phyloP scores from a whole-genome alignment of 805 yeast genomes.

The Wickerhamiella occidentalis region DNA sequence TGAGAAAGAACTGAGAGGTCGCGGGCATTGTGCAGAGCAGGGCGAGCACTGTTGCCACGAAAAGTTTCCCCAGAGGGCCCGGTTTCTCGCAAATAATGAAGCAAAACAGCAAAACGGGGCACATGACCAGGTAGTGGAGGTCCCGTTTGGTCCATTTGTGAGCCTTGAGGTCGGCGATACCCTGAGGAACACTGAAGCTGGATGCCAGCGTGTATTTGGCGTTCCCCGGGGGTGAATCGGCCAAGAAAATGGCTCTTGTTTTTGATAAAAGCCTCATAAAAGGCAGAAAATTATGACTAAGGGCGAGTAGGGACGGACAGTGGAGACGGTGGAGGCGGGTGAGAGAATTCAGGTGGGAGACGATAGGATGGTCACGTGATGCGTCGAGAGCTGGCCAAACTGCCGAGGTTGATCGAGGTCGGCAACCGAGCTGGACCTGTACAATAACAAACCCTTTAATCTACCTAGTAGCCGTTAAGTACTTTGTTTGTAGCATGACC shows the following conservation, averaged over 20 bases:
- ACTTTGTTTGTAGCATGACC: too few relatives aligned
- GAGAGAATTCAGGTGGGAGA: too few relatives aligned
- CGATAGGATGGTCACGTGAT: too few relatives aligned
- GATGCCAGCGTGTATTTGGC: conserved; percentile 25
- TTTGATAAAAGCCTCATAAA: conserved; percentile 19
- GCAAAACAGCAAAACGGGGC: conserved; percentile 39
- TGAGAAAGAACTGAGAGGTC: conserved; percentile 71
- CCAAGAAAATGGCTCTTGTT: conserved; percentile 23
- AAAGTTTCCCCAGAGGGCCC: conserved; percentile 23
- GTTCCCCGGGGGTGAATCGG: conserved; percentile 29
- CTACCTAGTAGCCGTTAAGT: too few relatives aligned
- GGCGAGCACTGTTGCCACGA: conserved; percentile 34
- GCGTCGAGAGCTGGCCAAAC: too few relatives aligned
- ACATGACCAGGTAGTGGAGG: conserved; percentile 38
- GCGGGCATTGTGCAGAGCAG: conserved; percentile 52
- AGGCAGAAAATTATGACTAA: too few relatives aligned
- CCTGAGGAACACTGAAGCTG: conserved; percentile 27
- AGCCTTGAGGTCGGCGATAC: conserved; percentile 24
- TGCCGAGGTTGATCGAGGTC: too few relatives aligned
- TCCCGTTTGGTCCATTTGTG: conserved; percentile 34
- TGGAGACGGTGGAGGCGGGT: too few relatives aligned
- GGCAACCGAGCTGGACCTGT: too few relatives aligned
- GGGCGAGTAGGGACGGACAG: too few relatives aligned
- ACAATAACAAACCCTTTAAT: too few relatives aligned
- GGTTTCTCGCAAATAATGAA: conserved; percentile 29